Evolutionary conservation across 345 rosid genomes (phyloP).

Genomic region (Citrus medica): DNA sequence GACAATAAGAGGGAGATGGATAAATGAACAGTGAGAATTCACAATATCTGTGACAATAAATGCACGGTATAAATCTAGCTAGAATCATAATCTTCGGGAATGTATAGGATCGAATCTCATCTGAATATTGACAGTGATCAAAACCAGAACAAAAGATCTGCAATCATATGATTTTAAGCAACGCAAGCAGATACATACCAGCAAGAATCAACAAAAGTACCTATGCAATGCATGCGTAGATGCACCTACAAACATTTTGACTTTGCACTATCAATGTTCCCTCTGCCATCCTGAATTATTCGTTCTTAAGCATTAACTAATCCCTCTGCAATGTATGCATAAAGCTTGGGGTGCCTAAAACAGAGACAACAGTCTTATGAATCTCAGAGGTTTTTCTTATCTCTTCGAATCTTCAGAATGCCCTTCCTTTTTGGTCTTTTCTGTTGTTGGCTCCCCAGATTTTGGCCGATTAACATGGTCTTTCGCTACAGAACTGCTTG

Average conservation of each 20-base stretch:
- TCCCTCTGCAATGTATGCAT: neutral
- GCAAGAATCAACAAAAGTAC: neutral
- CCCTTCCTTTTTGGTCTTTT: constrained; percentile 17
- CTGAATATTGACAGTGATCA: no score
- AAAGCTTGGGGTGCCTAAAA: neutral
- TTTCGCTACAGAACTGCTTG: constrained; percentile 19
- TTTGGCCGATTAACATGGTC: constrained; percentile 5
- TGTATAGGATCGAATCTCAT: no score
- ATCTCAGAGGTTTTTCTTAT: constrained; percentile 1
- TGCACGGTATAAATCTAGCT: neutral
- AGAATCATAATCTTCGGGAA: neutral
- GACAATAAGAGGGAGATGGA: no score
- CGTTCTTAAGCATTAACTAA: neutral
- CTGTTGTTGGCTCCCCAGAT: constrained; percentile 11
- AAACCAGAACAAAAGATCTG: no score
- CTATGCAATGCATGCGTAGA: neutral
- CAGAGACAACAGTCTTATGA: neutral
- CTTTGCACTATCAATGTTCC: neutral
- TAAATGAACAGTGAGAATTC: neutral
- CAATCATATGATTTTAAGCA: no score
- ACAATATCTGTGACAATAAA: neutral
- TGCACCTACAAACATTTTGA: neutral
- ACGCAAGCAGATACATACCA: no score
- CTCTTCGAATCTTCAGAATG: constrained; percentile 14
- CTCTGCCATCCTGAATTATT: neutral